These are phyloP conservation scores for Forsythia viridissima DNA, from an alignment of 257 asterid species.

Conservation along the genomic window DNA sequence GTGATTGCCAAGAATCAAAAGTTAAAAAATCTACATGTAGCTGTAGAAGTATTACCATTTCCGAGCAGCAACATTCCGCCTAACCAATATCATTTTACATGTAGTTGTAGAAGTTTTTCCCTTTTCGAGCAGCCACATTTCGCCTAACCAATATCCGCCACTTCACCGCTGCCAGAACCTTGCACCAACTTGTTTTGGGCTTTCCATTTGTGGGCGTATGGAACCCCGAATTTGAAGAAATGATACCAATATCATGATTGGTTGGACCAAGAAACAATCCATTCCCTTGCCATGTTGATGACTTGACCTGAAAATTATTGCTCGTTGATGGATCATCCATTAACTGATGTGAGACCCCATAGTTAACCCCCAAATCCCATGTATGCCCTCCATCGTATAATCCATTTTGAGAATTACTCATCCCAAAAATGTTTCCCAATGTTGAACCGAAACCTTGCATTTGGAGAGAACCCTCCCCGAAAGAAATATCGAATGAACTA, in stretches of 20 bases:
- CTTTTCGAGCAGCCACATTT: conserved; percentile 51
- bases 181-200: conserved; percentile 73
- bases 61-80: conserved; percentile 55
- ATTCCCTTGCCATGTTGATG: conserved; percentile 49
- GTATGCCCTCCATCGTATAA: conserved; percentile 34
- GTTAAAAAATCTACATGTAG: background rate
- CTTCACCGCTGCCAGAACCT: conserved; percentile 70
- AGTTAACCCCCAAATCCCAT: conserved; percentile 34
- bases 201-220: conserved; percentile 38
- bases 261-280: conserved; percentile 38
- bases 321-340: conserved; percentile 32
- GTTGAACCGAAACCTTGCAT: conserved; percentile 38
- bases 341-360: conserved; percentile 32
- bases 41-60: conserved; percentile 28
- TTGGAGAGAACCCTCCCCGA: conserved; percentile 45
- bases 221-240: conserved; percentile 48
- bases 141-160: conserved; percentile 60
- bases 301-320: conserved; percentile 42
- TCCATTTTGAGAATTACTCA: conserved; percentile 37
- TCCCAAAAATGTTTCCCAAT: conserved; percentile 37
- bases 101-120: conserved; percentile 32
- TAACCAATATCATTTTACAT: conserved; percentile 30
- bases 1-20: background rate
- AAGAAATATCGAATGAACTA: conserved; percentile 32
- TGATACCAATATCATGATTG: conserved; percentile 34